These are phyloP conservation scores for Rubia yunnanensis DNA, from an alignment of 257 asterid species.

Conservation along the genomic window DNA sequence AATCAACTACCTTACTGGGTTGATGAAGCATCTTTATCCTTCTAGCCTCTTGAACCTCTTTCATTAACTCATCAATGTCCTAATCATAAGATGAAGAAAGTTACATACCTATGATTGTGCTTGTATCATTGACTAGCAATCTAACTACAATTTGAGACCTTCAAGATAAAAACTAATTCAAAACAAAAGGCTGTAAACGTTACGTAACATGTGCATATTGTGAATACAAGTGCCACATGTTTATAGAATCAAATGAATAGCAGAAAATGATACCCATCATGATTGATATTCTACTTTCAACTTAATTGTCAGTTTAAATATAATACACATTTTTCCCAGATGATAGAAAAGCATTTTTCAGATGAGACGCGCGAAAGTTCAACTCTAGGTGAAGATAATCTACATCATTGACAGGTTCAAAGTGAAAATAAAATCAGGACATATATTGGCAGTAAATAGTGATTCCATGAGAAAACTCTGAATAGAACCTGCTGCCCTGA, in stretches of 20 bases:
- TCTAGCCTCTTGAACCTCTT: constrained; percentile 94
- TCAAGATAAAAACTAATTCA: background rate
- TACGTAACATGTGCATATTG: background rate
- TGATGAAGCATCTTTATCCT: constrained; percentile 93
- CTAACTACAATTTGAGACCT: background rate
- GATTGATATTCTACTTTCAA: background rate
- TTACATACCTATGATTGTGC: background rate
- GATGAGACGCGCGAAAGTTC: background rate
- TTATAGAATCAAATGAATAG: background rate
- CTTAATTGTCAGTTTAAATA: background rate
- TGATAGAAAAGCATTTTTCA: background rate
- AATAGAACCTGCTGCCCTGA: constrained; percentile 74
- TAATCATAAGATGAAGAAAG: constrained; percentile 20
- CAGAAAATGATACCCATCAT: background rate
- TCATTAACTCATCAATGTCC: constrained; percentile 88
- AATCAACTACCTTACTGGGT: constrained; percentile 68
- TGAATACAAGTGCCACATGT: background rate
- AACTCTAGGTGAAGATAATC: background rate
- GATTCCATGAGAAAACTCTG: constrained; percentile 1
- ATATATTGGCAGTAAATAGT: background rate
- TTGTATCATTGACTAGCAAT: background rate
- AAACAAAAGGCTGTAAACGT: background rate
- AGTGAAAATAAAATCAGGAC: background rate
- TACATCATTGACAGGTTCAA: background rate
- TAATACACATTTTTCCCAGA: background rate